phyloP scores from a whole-genome alignment of 2,329 filamentous ascomycete genomes.

The Pseudogymnoascus sp. region DNA sequence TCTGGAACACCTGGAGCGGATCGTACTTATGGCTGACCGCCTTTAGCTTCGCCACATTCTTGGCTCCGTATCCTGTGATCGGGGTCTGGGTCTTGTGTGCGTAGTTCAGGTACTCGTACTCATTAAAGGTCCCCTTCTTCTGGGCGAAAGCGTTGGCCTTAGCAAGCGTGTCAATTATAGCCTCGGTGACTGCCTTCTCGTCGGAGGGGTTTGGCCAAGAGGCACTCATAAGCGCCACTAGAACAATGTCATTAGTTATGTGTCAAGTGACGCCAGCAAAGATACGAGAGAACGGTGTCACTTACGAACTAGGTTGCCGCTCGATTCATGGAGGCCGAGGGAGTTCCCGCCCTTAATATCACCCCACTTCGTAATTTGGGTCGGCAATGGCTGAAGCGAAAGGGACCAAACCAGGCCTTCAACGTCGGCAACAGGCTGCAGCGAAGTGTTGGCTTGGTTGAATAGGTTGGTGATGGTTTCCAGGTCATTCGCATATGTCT shows the following conservation, averaged over 20 bases:
- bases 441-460: background rate
- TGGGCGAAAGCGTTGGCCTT: background rate
- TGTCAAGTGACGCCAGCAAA: background rate
- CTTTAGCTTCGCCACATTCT: conserved; percentile 32
- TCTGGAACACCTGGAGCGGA: conserved; percentile 32
- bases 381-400: conserved; percentile 10
- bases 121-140: conserved; percentile 5
- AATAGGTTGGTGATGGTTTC: conserved; percentile 5
- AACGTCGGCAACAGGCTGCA: background rate
- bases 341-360: conserved; percentile 10
- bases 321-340: conserved; percentile 11
- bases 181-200: background rate
- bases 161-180: background rate
- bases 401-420: background rate
- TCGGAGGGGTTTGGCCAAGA: conserved; percentile 5
- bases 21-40: conserved; percentile 31
- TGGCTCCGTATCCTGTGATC: conserved; percentile 35
- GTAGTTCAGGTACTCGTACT: conserved; percentile 39
- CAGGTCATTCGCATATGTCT: conserved; percentile 10
- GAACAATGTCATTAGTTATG: background rate
- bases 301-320: conserved; percentile 9
- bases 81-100: conserved; percentile 36
- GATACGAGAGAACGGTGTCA: background rate
- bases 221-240: conserved; percentile 7
- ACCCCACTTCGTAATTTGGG: conserved; percentile 10